Percentiles rank a stretch among this genome's conserved stretches.
Conservation (phyloP, 2,329 filamentous ascomycete species). For the Madurella fahalii region DNA sequence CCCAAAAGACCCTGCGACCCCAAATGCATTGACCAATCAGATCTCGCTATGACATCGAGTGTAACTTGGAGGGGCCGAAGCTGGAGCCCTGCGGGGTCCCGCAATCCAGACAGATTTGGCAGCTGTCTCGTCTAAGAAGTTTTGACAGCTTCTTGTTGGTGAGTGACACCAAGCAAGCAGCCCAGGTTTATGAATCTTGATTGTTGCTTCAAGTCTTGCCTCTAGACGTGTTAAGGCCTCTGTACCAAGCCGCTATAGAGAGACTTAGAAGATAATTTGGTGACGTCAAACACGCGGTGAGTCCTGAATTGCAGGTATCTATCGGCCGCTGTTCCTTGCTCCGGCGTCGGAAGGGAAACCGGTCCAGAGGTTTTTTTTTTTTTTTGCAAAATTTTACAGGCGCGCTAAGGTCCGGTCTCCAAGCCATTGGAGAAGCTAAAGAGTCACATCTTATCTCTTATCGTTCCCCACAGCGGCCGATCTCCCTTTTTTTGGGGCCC, state of each 20-base stretch:
- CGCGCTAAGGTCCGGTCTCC: constrained; percentile 13
- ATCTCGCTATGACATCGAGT: background rate
- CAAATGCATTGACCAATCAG: constrained; percentile 2
- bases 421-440: constrained; percentile 4
- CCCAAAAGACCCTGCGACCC: too few relatives aligned
- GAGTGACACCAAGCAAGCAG: too few relatives aligned
- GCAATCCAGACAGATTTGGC: too few relatives aligned
- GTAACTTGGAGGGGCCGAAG: background rate
- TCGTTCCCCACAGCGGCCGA: constrained; percentile 21
- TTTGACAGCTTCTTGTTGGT: background rate
- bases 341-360: constrained; percentile 19
- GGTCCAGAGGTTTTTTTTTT: background rate
- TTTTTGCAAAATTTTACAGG: constrained; percentile 18
- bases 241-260: too few relatives aligned
- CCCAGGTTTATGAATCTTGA: too few relatives aligned
- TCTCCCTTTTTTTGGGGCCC: constrained; percentile 15
- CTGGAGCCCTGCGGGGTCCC: too few relatives aligned
- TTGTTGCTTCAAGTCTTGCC: too few relatives aligned
- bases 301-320: background rate
- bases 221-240: too few relatives aligned
- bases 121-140: too few relatives aligned
- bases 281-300: too few relatives aligned
- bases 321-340: background rate
- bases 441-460: constrained; percentile 25
- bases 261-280: too few relatives aligned